Conservation (phyloP, 192 early-diverging fungal genomes). For the Coemansia sp. region DNA sequence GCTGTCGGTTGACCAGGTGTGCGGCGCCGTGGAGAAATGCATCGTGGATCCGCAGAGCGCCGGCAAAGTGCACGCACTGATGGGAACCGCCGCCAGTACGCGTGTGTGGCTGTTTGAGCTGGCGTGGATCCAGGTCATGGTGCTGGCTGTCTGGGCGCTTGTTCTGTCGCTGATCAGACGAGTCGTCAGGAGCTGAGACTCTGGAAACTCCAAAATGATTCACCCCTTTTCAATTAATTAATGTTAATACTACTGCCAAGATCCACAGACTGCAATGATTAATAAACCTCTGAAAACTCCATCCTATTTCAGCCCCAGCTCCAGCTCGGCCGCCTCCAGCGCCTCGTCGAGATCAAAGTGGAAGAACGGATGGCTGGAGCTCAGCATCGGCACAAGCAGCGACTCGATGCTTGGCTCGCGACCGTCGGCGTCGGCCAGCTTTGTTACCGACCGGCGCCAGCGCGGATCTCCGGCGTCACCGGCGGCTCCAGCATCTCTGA, state of each 20-base stretch:
- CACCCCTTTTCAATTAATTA: neutral
- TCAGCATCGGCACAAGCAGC: constrained; percentile 35
- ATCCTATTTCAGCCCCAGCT: constrained; percentile 28
- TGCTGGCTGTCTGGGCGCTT: constrained; percentile 26
- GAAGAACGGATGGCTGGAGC: constrained; percentile 42
- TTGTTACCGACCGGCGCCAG: neutral
- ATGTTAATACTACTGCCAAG: too few species aligned
- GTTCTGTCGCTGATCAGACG: neutral
- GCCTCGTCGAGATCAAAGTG: constrained; percentile 55
- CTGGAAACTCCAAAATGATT: neutral
- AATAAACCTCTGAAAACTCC: too few species aligned
- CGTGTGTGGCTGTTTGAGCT: constrained; percentile 40
- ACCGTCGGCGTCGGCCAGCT: neutral
- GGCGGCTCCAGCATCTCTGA: neutral
- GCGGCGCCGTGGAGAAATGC: constrained; percentile 23
- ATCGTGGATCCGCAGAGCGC: constrained; percentile 19
- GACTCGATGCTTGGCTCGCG: constrained; percentile 34
- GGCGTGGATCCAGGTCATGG: constrained; percentile 15
- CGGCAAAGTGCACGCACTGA: constrained; percentile 28
- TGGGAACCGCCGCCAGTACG: constrained; percentile 23
- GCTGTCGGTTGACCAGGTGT: constrained; percentile 41
- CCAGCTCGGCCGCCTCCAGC: constrained; percentile 42
- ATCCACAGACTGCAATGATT: too few species aligned
- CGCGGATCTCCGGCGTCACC: too few species aligned
- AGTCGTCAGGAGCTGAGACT: neutral